Base-by-base conservation (phyloP, 1,284 basidiomycete species). In the Apiotrichum montevideense region DNA sequence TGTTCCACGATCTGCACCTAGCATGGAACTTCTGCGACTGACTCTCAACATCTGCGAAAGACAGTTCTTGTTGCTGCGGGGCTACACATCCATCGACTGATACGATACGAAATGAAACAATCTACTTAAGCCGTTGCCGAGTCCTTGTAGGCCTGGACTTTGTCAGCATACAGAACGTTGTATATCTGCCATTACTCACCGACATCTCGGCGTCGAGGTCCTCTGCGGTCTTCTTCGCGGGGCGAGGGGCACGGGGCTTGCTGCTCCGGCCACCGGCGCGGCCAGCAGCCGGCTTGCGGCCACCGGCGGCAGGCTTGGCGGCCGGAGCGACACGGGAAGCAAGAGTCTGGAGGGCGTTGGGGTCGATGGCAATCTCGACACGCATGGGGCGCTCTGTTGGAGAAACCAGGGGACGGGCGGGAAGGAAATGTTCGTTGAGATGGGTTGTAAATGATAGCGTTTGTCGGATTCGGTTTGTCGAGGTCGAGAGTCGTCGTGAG, bases 321-420 rank as follows among this genome's bases (percentile, higher is more conserved):
- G 81, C 80, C 64, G 71, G 76, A 35, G 71, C 79, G 41, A 79
- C 76, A 44, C 78, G 75, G 14, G 74, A 83, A 21, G 82, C 84
- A 63, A 94, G 81, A 8, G 87, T 81, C 5, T 83, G 81, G n/a
- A 85, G 82, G 54, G 83, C 83, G 53, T 86, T 81, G 32, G 92
- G 92, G 80, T 95, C 90, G 72, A 97, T 83, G 47, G 97, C 85
- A 62, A 98, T 91, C 81, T 98, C 95, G 64, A 98, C 93, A 82
- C 93, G 95, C 89, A 98, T 95, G 33, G 93, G 89, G 69, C 90
- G 89, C 83, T 93, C 92, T 96, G 80, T 77, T 53, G 58, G 54
- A 13, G 52, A 52, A 70, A 69, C 74, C 71, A 70, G 58, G 68
- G 65, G 66, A 67, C 74, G 81, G 73, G 49, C 5, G 35, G 6